Percentiles rank a stretch among this genome's conserved stretches.
These are phyloP conservation scores for Aegilops longissima DNA, from an alignment of 176 grass and related monocot genomes.

Conservation along the genomic window DNA sequence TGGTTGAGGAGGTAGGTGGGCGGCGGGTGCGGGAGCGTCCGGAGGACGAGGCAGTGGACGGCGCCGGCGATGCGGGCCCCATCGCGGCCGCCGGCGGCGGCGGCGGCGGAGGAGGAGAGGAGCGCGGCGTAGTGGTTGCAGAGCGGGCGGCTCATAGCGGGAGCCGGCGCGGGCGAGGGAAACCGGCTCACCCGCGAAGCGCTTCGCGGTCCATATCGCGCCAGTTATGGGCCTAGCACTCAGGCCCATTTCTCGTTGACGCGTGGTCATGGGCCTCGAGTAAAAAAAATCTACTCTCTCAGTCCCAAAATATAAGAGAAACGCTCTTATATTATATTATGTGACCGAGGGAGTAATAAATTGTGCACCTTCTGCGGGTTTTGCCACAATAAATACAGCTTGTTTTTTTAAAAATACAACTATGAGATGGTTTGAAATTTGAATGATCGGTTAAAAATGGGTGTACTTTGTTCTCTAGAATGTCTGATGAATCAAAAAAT, in stretches of 20 bases:
- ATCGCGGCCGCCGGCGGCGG: conserved; percentile 10
- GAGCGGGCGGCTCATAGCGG: conserved; percentile 27
- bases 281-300: too few relatives aligned
- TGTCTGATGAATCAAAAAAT: too few relatives aligned
- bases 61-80: not conserved
- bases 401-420: too few relatives aligned
- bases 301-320: too few relatives aligned
- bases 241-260: not conserved
- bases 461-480: too few relatives aligned
- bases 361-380: too few relatives aligned
- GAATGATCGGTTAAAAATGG: too few relatives aligned
- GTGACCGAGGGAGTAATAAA: too few relatives aligned
- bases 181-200: not conserved
- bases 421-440: too few relatives aligned
- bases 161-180: not conserved
- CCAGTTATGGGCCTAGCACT: not conserved
- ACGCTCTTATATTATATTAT: too few relatives aligned
- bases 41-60: conserved; percentile 44
- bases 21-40: not conserved
- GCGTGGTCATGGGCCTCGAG: too few relatives aligned
- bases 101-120: conserved; percentile 16
- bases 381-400: too few relatives aligned
- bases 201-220: not conserved
- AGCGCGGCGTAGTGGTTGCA: conserved; percentile 42
- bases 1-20: conserved; percentile 54